These are phyloP conservation scores for Nissolia schottii DNA, from an alignment of 306 rosid genomes.

Conservation along the genomic window DNA sequence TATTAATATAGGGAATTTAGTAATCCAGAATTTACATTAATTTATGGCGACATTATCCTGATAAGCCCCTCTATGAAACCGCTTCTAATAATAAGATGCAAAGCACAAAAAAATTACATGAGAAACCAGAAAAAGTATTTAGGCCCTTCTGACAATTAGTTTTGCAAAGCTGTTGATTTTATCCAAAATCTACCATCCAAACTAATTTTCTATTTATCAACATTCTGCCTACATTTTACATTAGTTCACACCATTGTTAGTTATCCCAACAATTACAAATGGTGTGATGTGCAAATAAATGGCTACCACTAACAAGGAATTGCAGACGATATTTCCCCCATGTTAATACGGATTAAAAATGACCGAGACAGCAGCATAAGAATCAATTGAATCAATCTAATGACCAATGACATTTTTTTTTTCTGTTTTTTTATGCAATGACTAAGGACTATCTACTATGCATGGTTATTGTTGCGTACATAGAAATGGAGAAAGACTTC, in stretches of 20 bases:
- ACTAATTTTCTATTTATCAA: neutral
- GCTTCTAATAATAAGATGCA: no score
- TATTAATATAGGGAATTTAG: neutral
- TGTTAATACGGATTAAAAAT: constrained; percentile 23
- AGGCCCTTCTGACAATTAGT: neutral
- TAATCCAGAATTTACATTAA: neutral
- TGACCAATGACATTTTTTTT: no score
- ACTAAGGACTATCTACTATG: constrained; percentile 32
- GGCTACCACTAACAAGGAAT: constrained; percentile 5
- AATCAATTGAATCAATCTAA: constrained; percentile 78
- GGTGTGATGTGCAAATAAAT: constrained; percentile 12
- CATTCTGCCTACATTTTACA: neutral
- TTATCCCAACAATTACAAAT: neutral
- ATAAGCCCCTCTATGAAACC: no score
- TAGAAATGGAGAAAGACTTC: constrained; percentile 51
- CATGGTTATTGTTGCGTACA: constrained; percentile 31
- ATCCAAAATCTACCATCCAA: neutral
- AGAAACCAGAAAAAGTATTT: neutral
- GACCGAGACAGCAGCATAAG: constrained; percentile 28
- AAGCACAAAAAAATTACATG: neutral
- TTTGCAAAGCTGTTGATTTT: neutral
- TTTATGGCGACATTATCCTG: neutral
- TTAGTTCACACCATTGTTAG: neutral
- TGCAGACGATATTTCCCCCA: constrained; percentile 3
- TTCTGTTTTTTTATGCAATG: no score